phyloP scores from a whole-genome alignment of 2,329 filamentous ascomycete species.

The Fusarium tricinctum region DNA sequence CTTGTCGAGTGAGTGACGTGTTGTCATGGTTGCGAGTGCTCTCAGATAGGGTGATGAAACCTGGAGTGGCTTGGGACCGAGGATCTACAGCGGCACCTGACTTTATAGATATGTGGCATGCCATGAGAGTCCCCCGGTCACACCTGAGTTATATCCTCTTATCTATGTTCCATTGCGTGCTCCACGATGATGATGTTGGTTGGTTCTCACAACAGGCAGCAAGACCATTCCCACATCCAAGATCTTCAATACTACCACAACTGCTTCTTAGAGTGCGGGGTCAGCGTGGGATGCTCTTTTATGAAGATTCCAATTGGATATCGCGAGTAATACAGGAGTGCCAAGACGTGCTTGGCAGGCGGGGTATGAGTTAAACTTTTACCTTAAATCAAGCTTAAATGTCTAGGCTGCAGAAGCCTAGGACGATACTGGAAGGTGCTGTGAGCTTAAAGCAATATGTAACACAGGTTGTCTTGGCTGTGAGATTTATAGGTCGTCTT shows the following conservation, averaged over 20 bases:
- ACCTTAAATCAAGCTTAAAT: conserved; percentile 29
- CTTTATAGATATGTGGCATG: neutral
- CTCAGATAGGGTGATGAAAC: neutral
- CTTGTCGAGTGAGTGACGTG: neutral
- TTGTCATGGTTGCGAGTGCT: neutral
- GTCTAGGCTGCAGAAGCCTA: neutral
- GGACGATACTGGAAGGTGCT: conserved; percentile 11
- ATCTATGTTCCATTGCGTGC: no score
- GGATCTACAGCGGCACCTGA: neutral
- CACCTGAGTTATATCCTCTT: no score
- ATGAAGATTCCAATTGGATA: neutral
- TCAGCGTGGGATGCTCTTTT: neutral
- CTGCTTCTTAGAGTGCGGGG: neutral
- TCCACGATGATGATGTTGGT: no score
- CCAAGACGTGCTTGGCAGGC: conserved; percentile 18
- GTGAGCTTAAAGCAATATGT: no score
- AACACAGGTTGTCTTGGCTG: no score
- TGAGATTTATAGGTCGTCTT: neutral
- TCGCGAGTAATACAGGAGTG: neutral
- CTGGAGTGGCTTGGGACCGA: neutral
- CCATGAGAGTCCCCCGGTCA: no score
- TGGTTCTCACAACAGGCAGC: no score
- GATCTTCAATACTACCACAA: no score
- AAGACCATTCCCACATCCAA: no score
- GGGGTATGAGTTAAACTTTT: conserved; percentile 9